Evolutionary conservation across 2,329 filamentous ascomycete genomes (phyloP), one percentile per base, ranked within the genome.

Genomic region (Talaromyces sp.): DNA sequence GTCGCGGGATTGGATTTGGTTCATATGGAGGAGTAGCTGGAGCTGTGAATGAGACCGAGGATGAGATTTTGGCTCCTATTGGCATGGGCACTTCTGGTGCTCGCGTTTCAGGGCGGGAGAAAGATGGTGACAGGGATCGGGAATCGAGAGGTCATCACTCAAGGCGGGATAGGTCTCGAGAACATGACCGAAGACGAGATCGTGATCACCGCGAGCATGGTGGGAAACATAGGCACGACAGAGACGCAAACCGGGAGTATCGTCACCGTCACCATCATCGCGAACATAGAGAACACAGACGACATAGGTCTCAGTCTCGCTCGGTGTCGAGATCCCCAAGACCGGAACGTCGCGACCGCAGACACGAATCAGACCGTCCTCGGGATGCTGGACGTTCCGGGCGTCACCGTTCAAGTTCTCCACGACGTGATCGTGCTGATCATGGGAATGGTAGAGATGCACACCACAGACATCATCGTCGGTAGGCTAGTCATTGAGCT

Each of bases 171-270:
- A 61, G 66, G 35, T 67, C 69, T 11, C 63, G 65, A 76, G 36
- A 83, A 77, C 17, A 84, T 79, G 67, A 82, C 78, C 56, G 80
- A 39, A 66, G 64, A 52, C 48, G 48, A 4, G 69, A 73, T 43
- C 60, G 65, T 55, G 64, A 67, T 39, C 64, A 65, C 50, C 67
- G 65, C n/a, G 52, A 59, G 10, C 45, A 52, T 43, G 45, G 35
- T 31, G n/a, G 28, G 21, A 59, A 45, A 21, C 57, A 50, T 19
- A 43, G 54, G 17, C 31, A 48, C 19, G 48, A 59, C 33, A 37
- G 58, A 43, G 58, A 50, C 10, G 39, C 25, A 10, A 19, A 60
- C 37, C 9, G 43, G 1, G 48, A 54, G n/a, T 48, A 56, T 21
- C 48, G 39, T 25, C 43, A 53, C 48, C 58, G 28, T 36, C 48